These are phyloP conservation scores for Dentipellis sp. DNA, from an alignment of 768 basidiomycete genomes.

Conservation along the genomic window DNA sequence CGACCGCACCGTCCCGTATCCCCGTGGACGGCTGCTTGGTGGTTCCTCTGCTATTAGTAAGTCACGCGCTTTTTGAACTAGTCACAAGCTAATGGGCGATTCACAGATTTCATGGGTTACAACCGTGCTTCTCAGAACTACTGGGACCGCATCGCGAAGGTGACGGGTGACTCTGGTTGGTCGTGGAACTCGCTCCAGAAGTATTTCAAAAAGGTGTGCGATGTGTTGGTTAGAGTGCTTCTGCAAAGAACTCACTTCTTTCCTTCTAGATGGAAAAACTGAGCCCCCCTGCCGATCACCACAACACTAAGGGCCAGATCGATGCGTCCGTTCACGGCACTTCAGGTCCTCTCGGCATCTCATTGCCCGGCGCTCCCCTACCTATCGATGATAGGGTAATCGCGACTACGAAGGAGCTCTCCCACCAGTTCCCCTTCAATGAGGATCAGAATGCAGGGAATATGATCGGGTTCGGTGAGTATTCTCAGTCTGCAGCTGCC, in stretches of 20 bases:
- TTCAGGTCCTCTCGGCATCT: constrained; percentile 14
- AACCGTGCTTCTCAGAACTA: constrained; percentile 12
- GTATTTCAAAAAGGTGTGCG: constrained; percentile 2
- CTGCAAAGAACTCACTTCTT: neutral
- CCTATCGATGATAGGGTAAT: constrained; percentile 2
- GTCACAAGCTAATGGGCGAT: neutral
- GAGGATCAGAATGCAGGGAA: constrained; percentile 16
- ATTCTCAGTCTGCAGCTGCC: neutral
- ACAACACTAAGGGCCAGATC: constrained; percentile 17
- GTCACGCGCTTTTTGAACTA: neutral
- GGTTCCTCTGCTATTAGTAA: constrained; percentile 13
- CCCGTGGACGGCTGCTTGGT: constrained; percentile 12
- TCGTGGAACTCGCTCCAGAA: constrained; percentile 12
- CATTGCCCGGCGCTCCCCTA: constrained; percentile 8
- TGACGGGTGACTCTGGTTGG: constrained; percentile 12
- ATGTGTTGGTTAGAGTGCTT: neutral
- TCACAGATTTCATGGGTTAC: constrained; percentile 5
- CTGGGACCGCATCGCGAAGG: constrained; percentile 11
- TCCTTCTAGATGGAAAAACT: neutral
- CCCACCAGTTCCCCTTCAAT: constrained; percentile 18
- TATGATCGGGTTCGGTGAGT: constrained; percentile 17
- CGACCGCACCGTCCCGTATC: constrained; percentile 9
- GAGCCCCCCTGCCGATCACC: constrained; percentile 1
- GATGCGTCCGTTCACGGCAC: constrained; percentile 17
- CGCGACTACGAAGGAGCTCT: constrained; percentile 9